Base-by-base conservation (phyloP, 116 monocot species). In the Posidonia oceanica region DNA sequence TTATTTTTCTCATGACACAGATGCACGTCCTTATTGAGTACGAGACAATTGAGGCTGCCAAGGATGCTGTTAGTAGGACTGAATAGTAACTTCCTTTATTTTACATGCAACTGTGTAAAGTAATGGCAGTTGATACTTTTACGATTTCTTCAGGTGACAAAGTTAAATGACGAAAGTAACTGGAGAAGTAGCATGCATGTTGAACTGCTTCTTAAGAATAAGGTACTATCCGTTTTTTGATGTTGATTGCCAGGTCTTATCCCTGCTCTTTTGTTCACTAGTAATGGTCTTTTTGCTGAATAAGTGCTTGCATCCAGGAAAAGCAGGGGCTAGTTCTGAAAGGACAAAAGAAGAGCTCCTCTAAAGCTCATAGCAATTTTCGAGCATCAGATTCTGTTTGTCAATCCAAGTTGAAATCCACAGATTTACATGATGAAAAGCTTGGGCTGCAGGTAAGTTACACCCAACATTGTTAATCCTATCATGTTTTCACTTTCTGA, bases 101-200 rank as follows among this genome's bases (percentile, higher is more conserved):
- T 60, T 70, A 58, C 53, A 3, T 63, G 17, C 52, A 3, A 57
- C 18, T 54, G 37, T n/a, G 4, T 39, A 57, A 16, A 39, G 13
- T n/a, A 58, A 58, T 72, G 17, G 20, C 54, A 67, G 42, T 40
- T 67, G 40, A 22, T 74, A 58, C 20, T 42, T 42, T 64, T 62
- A 54, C 23, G 41, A 68, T 65, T 56, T 23, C 38, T 18, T 77
- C 63, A 95, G 95, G 91, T 86, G 14, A 61, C 69, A 10, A 57
- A 73, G 39, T 52, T 96, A 55, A 88, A 91, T 77, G 91, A 96
- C 77, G 80, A 82, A 69, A 89, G 73, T 53, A 83, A 91, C 75
- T 96, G 96, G 96, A 86, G 96, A 71, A 86, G 70, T 73, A 91
- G 96, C 23, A 71, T 96, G 78, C 82, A 77, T 23, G 96, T 96